A percentile compares a stretch with the other conserved stretches of the same genome.
Evolutionary conservation across 2,329 filamentous ascomycete genomes (phyloP).

Genomic region (Ophiostoma fasciatum): DNA sequence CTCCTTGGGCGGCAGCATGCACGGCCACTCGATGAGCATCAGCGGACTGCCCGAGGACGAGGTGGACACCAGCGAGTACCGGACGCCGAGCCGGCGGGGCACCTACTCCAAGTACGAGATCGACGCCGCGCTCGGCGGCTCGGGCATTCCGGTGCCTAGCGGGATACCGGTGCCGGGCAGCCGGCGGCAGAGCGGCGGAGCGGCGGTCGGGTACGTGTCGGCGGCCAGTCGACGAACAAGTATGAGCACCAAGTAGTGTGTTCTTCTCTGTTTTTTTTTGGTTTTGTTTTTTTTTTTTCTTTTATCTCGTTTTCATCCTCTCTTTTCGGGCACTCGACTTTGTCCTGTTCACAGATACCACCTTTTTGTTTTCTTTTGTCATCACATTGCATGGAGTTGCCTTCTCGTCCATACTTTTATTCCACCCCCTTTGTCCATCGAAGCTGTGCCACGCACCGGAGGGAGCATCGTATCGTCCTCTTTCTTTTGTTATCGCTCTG

Average conservation of each 20-base stretch:
- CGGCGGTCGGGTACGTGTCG: conserved; percentile 1
- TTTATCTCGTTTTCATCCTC: neutral
- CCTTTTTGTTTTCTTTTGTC: neutral
- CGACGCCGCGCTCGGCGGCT: conserved; percentile 18
- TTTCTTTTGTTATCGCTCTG: too few species aligned
- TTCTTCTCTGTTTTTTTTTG: neutral
- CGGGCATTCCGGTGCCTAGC: conserved; percentile 19
- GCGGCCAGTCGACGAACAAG: conserved; percentile 12
- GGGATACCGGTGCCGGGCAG: conserved; percentile 28
- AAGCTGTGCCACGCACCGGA: too few species aligned
- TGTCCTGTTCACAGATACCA: conserved; percentile 5
- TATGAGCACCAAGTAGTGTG: conserved; percentile 22
- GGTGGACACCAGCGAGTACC: conserved; percentile 24
- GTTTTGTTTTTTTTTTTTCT: conserved; percentile 1
- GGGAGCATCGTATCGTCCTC: too few species aligned
- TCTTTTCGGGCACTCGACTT: too few species aligned
- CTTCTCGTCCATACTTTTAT: too few species aligned
- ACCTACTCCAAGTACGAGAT: conserved; percentile 35
- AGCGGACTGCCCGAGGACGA: conserved; percentile 38
- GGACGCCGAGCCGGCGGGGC: conserved; percentile 40
- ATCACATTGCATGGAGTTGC: too few species aligned
- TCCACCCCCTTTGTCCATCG: too few species aligned
- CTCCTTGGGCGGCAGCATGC: conserved; percentile 50
- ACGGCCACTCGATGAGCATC: conserved; percentile 43
- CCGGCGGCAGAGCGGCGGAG: conserved; percentile 18